phyloP scores from a whole-genome alignment of 352 stramenopile species.

The Poterioochromonas sp. region DNA sequence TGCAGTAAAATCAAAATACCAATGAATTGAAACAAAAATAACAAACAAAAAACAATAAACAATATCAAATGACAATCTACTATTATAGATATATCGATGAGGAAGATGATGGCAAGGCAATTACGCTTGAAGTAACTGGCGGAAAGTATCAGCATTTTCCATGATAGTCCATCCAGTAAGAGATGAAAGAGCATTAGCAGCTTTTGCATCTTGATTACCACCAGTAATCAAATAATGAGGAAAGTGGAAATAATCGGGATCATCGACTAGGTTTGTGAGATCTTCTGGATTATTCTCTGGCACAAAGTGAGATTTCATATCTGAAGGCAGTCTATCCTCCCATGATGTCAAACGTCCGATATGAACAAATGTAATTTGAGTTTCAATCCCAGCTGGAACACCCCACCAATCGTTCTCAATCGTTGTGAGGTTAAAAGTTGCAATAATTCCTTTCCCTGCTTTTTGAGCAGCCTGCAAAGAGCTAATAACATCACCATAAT shows the following conservation, averaged over 20 bases:
- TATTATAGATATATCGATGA: not conserved
- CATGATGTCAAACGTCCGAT: conserved; percentile 7
- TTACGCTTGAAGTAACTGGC: not conserved
- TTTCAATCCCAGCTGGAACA: not conserved
- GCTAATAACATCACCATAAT: not conserved
- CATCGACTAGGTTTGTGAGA: not conserved
- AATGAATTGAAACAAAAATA: not conserved
- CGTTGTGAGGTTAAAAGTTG: conserved; percentile 20
- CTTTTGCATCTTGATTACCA: not conserved
- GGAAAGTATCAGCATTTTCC: conserved; percentile 13
- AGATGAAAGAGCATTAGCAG: not conserved
- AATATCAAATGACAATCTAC: not conserved
- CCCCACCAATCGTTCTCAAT: conserved; percentile 13
- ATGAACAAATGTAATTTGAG: conserved; percentile 7
- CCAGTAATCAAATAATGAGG: conserved; percentile 1
- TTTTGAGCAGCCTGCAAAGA: conserved; percentile 4
- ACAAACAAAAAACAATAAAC: not conserved
- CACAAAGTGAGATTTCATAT: conserved; percentile 1
- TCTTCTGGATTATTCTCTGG: not conserved
- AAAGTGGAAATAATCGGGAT: not conserved
- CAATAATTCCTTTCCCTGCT: conserved; percentile 26
- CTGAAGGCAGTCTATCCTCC: not conserved
- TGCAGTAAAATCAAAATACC: not conserved
- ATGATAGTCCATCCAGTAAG: conserved; percentile 7
- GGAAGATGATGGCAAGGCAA: not conserved